Conservation (phyloP, 768 basidiomycete genomes). For the Leccinum rimulosum region DNA sequence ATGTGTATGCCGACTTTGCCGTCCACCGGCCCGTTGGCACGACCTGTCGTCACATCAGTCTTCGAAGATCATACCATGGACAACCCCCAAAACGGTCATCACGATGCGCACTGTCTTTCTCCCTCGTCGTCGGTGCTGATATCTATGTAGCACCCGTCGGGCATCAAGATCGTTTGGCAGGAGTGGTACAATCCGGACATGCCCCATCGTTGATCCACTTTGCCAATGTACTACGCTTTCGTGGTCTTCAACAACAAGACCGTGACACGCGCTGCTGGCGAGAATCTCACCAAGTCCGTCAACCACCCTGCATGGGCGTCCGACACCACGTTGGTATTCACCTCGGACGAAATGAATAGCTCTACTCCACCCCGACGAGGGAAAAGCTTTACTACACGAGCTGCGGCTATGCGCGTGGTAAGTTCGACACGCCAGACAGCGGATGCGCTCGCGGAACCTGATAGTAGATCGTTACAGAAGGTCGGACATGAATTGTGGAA, state of each 20-base stretch:
- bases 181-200: slow-evolving; percentile 70
- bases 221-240: slow-evolving; percentile 39
- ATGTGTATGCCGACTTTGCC: slow-evolving; percentile 52
- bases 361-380: slow-evolving; percentile 47
- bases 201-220: slow-evolving; percentile 62
- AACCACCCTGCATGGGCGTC: slow-evolving; percentile 60
- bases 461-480: slow-evolving; percentile 27
- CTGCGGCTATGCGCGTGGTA: slow-evolving; percentile 67
- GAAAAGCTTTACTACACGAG: slow-evolving; percentile 64
- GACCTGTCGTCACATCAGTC: slow-evolving; percentile 33
- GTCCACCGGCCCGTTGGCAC: slow-evolving; percentile 48
- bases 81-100: slow-evolving; percentile 24
- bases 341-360: slow-evolving; percentile 56
- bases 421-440: slow-evolving; percentile 4
- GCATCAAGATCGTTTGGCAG: slow-evolving; percentile 55
- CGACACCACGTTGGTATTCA: slow-evolving; percentile 58
- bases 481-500: slow-evolving; percentile 66
- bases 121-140: slow-evolving; percentile 52
- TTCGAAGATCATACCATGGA: slow-evolving; percentile 24
- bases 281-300: slow-evolving; percentile 46
- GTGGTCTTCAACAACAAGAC: slow-evolving; percentile 27
- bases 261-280: slow-evolving; percentile 48
- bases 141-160: slow-evolving; percentile 45
- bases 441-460: neutral
- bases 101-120: slow-evolving; percentile 49